Evolutionary conservation across 2,329 filamentous ascomycete genomes (phyloP).

Genomic region (Colletotrichum siamense): DNA sequence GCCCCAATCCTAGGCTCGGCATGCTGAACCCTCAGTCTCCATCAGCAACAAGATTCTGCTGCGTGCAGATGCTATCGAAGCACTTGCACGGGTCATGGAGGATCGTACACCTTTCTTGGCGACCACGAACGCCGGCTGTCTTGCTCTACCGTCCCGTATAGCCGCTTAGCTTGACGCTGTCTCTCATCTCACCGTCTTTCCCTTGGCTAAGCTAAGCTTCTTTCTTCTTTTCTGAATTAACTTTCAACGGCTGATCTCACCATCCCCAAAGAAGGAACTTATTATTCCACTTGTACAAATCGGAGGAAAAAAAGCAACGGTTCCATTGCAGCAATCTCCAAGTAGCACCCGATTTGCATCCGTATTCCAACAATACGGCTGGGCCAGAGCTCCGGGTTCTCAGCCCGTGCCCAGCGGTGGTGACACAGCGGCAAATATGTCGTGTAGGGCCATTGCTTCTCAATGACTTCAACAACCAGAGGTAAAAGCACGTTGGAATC

Average conservation of each 20-base stretch:
- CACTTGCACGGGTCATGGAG: neutral
- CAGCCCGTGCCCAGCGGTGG: neutral
- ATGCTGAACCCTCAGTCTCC: neutral
- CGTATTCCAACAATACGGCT: neutral
- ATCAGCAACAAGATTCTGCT: neutral
- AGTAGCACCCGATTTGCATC: neutral
- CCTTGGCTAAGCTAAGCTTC: neutral
- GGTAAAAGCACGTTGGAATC: neutral
- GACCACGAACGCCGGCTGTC: neutral
- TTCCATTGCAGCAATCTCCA: neutral
- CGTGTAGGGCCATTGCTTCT: neutral
- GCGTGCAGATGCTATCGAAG: neutral
- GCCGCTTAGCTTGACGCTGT: neutral
- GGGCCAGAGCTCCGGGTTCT: neutral
- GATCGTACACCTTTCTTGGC: neutral
- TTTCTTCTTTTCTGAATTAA: neutral
- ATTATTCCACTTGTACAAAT: neutral
- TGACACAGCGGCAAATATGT: neutral
- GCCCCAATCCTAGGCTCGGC: neutral
- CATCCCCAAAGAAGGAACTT: neutral
- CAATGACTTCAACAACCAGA: neutral
- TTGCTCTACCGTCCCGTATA: neutral
- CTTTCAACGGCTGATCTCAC: neutral
- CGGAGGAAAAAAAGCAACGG: neutral
- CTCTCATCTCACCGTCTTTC: neutral